These are phyloP conservation scores for Cryphonectria parasitica DNA, from an alignment of 2,329 filamentous ascomycete species.

Conservation along the genomic window DNA sequence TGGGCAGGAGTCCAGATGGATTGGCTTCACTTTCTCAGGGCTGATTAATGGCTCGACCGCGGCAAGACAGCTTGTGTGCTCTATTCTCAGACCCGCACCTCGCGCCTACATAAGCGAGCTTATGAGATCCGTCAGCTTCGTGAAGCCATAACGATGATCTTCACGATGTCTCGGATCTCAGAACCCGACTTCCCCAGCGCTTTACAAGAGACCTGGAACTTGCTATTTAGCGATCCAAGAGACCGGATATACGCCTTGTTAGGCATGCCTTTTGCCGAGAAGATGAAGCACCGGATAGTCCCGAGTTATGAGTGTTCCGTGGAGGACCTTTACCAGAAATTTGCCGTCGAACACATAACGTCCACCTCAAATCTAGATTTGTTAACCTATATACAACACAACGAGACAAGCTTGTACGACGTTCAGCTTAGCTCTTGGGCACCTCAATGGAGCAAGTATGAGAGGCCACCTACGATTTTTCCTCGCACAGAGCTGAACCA, in stretches of 20 bases:
- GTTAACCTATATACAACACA: background rate
- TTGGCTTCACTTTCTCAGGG: background rate
- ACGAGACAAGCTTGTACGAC: background rate
- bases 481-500: background rate
- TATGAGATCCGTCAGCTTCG: background rate
- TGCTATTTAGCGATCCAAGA: background rate
- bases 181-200: background rate
- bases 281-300: background rate
- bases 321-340: background rate
- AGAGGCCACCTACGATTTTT: no score
- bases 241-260: background rate
- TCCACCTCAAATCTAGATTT: background rate
- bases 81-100: fast-evolving
- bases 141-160: background rate
- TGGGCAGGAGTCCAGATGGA: background rate
- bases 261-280: background rate
- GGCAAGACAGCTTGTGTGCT: background rate
- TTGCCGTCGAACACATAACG: background rate
- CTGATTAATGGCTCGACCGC: background rate
- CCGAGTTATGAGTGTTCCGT: background rate
- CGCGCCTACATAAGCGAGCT: background rate
- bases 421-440: background rate
- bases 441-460: background rate
- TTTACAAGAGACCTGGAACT: fast-evolving
- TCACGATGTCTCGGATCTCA: fast-evolving